phyloP scores from a whole-genome alignment of 208 protist species.

The Leishmania lainsoni region DNA sequence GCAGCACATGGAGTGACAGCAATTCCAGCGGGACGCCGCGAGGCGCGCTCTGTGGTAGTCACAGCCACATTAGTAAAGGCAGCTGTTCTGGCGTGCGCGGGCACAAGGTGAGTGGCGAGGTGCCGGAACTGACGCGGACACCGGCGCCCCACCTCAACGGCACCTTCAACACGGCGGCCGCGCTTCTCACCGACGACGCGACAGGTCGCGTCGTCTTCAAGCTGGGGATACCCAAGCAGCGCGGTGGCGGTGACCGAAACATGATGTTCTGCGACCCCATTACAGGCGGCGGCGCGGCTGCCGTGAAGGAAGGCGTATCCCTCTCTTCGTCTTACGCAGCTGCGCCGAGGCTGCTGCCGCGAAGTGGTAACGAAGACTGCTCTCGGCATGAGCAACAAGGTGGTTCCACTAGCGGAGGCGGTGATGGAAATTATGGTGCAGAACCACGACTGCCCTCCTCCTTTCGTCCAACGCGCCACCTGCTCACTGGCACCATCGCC shows the following conservation, averaged over 20 bases:
- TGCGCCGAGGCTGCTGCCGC: background rate
- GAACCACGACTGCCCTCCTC: background rate
- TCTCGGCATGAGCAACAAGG: background rate
- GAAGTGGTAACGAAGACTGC: background rate
- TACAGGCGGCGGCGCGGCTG: background rate
- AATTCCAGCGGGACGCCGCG: background rate
- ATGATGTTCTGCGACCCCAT: background rate
- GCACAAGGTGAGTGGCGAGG: background rate
- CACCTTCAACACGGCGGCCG: background rate
- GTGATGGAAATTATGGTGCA: background rate
- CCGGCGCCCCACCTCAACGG: background rate
- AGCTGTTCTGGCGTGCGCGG: background rate
- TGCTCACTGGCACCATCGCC: conserved; percentile 20
- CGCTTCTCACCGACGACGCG: background rate
- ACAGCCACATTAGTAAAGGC: background rate
- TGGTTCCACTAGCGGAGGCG: background rate
- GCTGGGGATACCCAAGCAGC: background rate
- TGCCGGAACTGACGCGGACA: conserved; percentile 1
- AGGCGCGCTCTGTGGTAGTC: background rate
- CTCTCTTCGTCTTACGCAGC: background rate
- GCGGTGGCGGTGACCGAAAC: background rate
- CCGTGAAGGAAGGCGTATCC: background rate
- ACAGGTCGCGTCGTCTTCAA: background rate
- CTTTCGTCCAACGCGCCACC: background rate
- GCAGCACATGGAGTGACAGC: background rate